Conservation (phyloP, 2,329 filamentous ascomycete species). For the Penicillium olsonii region DNA sequence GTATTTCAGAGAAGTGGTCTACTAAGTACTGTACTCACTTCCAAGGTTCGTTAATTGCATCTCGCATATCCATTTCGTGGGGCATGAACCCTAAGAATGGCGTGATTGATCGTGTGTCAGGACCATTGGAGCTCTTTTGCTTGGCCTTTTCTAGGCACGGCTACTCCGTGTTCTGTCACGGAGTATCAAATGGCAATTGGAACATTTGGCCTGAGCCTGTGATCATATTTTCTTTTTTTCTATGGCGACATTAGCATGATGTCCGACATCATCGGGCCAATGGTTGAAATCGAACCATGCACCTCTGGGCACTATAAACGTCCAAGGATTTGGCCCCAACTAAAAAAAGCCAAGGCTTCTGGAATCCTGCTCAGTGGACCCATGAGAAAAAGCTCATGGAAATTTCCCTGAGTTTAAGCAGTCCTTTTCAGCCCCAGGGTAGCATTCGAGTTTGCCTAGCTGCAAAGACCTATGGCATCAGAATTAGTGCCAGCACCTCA, state of each 20-base stretch:
- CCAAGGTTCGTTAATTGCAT: too few species aligned
- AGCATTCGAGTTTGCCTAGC: constrained; percentile 11
- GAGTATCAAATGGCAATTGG: background rate
- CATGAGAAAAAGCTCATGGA: background rate
- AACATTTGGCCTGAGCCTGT: too few species aligned
- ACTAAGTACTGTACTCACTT: too few species aligned
- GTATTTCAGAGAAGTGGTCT: too few species aligned
- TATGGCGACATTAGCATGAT: too few species aligned
- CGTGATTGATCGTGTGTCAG: constrained; percentile 11
- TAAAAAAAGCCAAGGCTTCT: background rate
- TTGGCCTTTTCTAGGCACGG: constrained; percentile 2
- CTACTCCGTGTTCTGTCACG: background rate
- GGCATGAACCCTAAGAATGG: constrained; percentile 4
- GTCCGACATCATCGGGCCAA: too few species aligned
- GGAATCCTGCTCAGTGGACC: background rate
- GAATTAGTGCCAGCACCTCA: constrained; percentile 33
- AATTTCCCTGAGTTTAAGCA: too few species aligned
- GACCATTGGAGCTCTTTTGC: background rate
- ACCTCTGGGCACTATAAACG: background rate
- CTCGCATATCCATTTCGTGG: background rate
- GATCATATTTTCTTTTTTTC: too few species aligned
- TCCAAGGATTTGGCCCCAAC: too few species aligned
- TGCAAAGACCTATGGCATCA: constrained; percentile 30
- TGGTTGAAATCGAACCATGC: background rate
- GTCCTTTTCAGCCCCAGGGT: constrained; percentile 8